These are phyloP conservation scores for Arthrocladium fulminans DNA, from an alignment of 2,329 filamentous ascomycete species.

Conservation along the genomic window DNA sequence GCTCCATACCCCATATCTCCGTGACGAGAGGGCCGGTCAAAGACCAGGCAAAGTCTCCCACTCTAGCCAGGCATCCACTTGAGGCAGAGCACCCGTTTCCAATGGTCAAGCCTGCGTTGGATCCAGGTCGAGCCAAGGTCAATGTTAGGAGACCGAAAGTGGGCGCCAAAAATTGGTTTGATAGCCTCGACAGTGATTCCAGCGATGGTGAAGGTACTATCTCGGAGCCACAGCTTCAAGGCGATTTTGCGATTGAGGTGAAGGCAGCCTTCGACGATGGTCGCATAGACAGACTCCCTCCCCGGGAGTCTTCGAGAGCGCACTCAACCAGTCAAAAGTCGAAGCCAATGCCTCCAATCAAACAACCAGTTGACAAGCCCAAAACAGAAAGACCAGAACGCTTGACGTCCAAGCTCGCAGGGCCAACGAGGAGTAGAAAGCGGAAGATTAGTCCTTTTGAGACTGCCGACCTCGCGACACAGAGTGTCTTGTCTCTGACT, in stretches of 20 bases:
- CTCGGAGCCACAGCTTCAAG: conserved; percentile 17
- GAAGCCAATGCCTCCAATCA: not conserved
- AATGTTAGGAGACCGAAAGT: conserved; percentile 21
- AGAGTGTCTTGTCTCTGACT: conserved; percentile 41
- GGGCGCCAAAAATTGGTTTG: conserved; percentile 28
- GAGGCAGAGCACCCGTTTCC: not conserved
- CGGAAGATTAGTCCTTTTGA: conserved; percentile 13
- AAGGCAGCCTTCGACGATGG: conserved; percentile 19
- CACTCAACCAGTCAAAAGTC: not conserved
- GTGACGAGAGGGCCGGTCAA: conserved; percentile 17
- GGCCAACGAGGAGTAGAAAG: conserved; percentile 7
- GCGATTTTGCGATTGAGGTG: conserved; percentile 19
- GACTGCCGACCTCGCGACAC: conserved; percentile 33
- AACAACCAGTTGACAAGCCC: not conserved
- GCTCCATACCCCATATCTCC: conserved; percentile 21
- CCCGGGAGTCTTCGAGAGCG: not conserved
- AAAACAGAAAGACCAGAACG: not conserved
- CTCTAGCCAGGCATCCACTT: not conserved
- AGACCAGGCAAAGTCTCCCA: not conserved
- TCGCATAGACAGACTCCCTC: conserved; percentile 11
- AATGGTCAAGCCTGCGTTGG: not conserved
- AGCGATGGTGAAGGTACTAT: conserved; percentile 25
- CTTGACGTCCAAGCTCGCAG: not conserved
- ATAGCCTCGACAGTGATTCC: conserved; percentile 26
- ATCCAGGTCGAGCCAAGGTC: conserved; percentile 14